Conservation (phyloP, 169 alveolate species). For the Plasmodium vinckei region DNA sequence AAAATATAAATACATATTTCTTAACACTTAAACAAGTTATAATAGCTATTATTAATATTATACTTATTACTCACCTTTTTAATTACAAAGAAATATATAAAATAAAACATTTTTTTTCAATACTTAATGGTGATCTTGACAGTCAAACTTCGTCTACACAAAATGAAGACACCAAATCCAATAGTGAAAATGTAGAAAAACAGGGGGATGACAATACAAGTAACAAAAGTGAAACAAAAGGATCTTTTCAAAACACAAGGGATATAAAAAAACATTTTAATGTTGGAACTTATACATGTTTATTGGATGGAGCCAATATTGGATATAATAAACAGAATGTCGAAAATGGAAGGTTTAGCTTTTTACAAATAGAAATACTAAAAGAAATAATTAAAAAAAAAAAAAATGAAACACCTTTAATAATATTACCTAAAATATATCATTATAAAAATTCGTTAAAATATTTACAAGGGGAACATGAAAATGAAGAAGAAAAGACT, state of each 20-base stretch:
- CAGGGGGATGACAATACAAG: neutral
- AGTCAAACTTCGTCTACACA: neutral
- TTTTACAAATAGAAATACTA: conserved; percentile 64
- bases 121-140: conserved; percentile 19
- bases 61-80: conserved; percentile 58
- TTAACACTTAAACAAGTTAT: conserved; percentile 54
- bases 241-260: neutral
- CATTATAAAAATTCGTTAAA: conserved; percentile 68
- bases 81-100: conserved; percentile 60
- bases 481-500: neutral
- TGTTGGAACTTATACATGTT: conserved; percentile 52
- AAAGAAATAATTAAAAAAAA: conserved; percentile 70
- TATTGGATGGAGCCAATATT: conserved; percentile 73
- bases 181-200: neutral
- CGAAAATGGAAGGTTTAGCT: conserved; percentile 64
- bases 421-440: conserved; percentile 65
- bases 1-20: conserved; percentile 63
- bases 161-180: neutral
- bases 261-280: conserved; percentile 34
- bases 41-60: conserved; percentile 56
- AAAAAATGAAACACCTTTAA: conserved; percentile 61
- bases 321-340: conserved; percentile 74
- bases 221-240: neutral
- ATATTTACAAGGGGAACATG: conserved; percentile 1
- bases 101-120: conserved; percentile 61